Evolutionary conservation across 495 filamentous ascomycete genomes (phyloP).

Genomic region (Aspergillus bridgeri): DNA sequence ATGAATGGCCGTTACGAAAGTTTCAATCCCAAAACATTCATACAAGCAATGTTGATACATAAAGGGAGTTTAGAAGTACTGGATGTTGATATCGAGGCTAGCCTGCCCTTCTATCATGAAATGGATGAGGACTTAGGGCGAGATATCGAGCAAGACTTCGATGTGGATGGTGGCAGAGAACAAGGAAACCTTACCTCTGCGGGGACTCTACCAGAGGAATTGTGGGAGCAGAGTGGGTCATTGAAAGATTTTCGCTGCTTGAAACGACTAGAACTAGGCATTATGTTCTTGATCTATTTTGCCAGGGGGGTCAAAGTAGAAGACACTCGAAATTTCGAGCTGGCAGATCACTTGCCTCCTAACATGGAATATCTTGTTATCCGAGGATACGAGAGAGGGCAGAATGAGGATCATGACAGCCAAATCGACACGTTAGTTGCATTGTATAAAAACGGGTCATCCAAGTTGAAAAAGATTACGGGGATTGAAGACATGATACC

Average conservation of each 20-base stretch:
- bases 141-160: background rate
- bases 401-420: constrained; percentile 10
- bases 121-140: constrained; percentile 3
- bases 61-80: constrained; percentile 25
- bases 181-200: background rate
- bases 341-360: constrained; percentile 19
- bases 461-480: constrained; percentile 16
- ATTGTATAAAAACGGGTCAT: constrained; percentile 8
- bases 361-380: constrained; percentile 27
- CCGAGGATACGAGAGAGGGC: constrained; percentile 23
- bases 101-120: background rate
- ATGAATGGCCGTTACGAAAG: constrained; percentile 13
- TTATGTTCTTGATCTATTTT: constrained; percentile 24
- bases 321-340: background rate
- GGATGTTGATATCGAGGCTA: constrained; percentile 22
- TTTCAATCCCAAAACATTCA: constrained; percentile 15
- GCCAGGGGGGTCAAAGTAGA: constrained; percentile 11
- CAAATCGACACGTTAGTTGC: constrained; percentile 21
- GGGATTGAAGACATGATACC: constrained; percentile 7
- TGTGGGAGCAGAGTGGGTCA: constrained; percentile 11
- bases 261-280: constrained; percentile 20
- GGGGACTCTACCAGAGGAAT: background rate
- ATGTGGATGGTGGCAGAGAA: background rate
- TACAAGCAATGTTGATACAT: constrained; percentile 20
- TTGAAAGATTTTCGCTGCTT: constrained; percentile 22